A percentile compares a stretch with the other conserved stretches of the same genome.
Evolutionary conservation across 495 filamentous ascomycete species (phyloP).

Genomic region (Articulospora tetracladia): DNA sequence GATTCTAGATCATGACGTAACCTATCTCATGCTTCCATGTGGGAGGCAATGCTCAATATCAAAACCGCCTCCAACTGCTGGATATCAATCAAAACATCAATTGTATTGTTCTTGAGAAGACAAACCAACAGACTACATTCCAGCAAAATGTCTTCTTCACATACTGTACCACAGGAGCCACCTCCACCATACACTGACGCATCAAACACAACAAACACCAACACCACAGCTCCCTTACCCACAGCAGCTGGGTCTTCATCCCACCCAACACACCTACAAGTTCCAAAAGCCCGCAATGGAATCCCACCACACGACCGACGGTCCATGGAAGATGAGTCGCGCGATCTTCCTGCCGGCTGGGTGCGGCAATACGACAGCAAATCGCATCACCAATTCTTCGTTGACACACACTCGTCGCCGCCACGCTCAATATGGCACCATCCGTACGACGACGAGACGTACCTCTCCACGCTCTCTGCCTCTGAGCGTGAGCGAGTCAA

Average conservation of each 20-base stretch:
- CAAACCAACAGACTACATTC: background rate
- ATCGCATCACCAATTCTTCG: slow-evolving; percentile 46
- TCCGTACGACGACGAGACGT: slow-evolving; percentile 47
- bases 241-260: background rate
- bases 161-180: slow-evolving; percentile 11
- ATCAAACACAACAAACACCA: background rate
- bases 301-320: slow-evolving; percentile 39
- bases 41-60: too few relatives aligned
- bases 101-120: background rate
- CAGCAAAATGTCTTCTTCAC: background rate
- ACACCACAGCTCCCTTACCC: background rate
- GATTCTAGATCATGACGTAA: slow-evolving; percentile 2
- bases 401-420: slow-evolving; percentile 41
- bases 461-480: slow-evolving; percentile 33
- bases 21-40: background rate
- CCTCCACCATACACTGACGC: slow-evolving; percentile 12
- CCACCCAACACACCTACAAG: slow-evolving; percentile 1
- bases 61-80: background rate
- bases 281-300: slow-evolving; percentile 29
- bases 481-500: slow-evolving; percentile 35
- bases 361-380: slow-evolving; percentile 40
- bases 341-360: slow-evolving; percentile 41
- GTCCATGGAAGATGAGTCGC: slow-evolving; percentile 46
- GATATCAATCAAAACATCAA: background rate
- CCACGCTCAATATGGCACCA: slow-evolving; percentile 47